phyloP scores from a whole-genome alignment of 768 basidiomycete species.

The Sporobolomyces roseus region DNA sequence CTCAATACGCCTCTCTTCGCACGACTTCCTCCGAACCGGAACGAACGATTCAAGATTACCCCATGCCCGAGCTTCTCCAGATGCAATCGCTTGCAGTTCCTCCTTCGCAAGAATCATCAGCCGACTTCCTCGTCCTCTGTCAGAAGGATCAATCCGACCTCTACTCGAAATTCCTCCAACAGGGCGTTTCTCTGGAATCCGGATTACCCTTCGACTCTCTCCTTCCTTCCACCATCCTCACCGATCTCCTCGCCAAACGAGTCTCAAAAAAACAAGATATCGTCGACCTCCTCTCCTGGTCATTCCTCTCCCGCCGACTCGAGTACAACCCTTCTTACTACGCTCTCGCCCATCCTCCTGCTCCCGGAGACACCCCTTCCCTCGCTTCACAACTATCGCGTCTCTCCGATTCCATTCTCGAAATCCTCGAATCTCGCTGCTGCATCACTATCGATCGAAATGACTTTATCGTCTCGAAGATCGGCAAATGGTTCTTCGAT shows the following conservation, averaged over 20 bases:
- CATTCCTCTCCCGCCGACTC: conserved; percentile 69
- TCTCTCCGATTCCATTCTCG: conserved; percentile 58
- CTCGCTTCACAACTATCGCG: conserved; percentile 52
- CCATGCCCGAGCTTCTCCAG: conserved; percentile 70
- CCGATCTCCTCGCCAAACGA: conserved; percentile 48
- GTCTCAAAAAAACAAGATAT: conserved; percentile 62
- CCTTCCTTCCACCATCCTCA: conserved; percentile 22
- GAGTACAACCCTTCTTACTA: conserved; percentile 82
- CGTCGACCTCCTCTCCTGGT: conserved; percentile 73
- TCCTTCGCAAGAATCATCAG: conserved; percentile 35
- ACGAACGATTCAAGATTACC: conserved; percentile 74
- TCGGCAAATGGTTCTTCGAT: conserved; percentile 11
- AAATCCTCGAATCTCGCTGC: conserved; percentile 28
- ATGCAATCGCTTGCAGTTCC: conserved; percentile 84
- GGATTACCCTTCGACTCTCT: conserved; percentile 56
- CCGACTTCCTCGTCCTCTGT: conserved; percentile 77
- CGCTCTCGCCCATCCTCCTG: conserved; percentile 42
- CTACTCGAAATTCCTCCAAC: conserved; percentile 74
- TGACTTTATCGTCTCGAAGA: conserved; percentile 10
- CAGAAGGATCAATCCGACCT: conserved; percentile 79
- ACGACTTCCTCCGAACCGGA: conserved; percentile 51
- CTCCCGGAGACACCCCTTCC: conserved; percentile 53
- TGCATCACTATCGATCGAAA: conserved; percentile 16
- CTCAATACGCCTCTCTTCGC: conserved; percentile 63
- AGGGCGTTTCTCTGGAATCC: conserved; percentile 88